Evolutionary conservation across 1,284 basidiomycete genomes (phyloP).

Genomic region (Pulchroboletus neoregius): DNA sequence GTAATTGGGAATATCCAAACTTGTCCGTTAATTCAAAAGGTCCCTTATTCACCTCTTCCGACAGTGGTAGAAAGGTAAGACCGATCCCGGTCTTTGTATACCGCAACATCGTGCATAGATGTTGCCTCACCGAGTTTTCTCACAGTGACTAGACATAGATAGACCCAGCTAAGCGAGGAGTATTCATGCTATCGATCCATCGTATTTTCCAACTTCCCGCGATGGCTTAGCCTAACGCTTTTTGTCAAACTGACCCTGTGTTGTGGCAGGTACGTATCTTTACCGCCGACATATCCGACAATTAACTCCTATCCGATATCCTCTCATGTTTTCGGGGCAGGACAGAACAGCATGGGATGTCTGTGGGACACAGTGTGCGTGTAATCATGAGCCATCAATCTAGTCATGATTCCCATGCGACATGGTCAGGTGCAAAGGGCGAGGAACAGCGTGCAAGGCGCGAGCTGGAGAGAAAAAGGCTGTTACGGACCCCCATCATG

Average conservation of each 20-base stretch:
- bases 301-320: constrained; percentile 24
- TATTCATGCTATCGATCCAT: constrained; percentile 18
- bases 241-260: constrained; percentile 5
- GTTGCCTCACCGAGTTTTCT: constrained; percentile 7
- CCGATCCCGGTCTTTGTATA: constrained; percentile 6
- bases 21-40: constrained; percentile 17
- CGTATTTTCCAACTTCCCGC: constrained; percentile 14
- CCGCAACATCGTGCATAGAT: constrained; percentile 3
- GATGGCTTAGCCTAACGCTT: constrained; percentile 16
- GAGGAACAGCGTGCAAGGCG: constrained; percentile 20
- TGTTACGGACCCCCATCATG: constrained; percentile 12
- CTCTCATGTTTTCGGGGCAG: constrained; percentile 4
- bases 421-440: constrained; percentile 21
- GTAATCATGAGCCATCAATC: constrained; percentile 23
- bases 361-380: constrained; percentile 13
- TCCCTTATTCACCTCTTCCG: constrained; percentile 6
- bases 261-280: constrained; percentile 22
- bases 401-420: constrained; percentile 23
- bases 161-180: not conserved
- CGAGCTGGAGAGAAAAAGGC: constrained; percentile 13
- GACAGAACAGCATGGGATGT: constrained; percentile 4
- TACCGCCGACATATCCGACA: constrained; percentile 16
- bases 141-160: constrained; percentile 6
- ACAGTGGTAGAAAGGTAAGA: constrained; percentile 9
- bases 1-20: constrained; percentile 21